Percentiles rank a stretch among this genome's conserved stretches.
phyloP scores from a whole-genome alignment of 345 rosid species.

The Laguncularia racemosa region DNA sequence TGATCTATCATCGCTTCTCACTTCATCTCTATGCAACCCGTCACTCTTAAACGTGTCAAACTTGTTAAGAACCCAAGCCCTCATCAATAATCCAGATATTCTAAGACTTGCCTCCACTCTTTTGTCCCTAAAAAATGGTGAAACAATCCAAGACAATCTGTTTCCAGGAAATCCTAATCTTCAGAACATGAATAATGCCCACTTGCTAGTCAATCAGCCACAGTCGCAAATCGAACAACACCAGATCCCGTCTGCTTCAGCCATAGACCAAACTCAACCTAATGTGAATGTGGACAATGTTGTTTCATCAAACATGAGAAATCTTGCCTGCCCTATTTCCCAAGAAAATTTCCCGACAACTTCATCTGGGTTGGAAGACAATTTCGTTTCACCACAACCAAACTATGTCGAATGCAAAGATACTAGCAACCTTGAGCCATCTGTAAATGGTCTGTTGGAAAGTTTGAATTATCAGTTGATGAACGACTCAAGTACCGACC shows the following conservation, averaged over 20 bases:
- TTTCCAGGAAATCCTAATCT: constrained; percentile 26
- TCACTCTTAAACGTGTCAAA: constrained; percentile 36
- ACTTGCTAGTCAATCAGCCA: constrained; percentile 11
- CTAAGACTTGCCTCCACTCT: constrained; percentile 34
- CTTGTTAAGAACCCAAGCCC: constrained; percentile 37
- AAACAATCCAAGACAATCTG: too few relatives aligned
- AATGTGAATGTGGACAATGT: constrained; percentile 16
- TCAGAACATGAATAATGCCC: constrained; percentile 19
- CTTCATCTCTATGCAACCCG: constrained; percentile 32
- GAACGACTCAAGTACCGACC: constrained; percentile 4
- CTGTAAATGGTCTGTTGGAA: constrained; percentile 15
- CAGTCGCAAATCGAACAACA: constrained; percentile 19
- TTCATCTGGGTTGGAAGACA: neutral
- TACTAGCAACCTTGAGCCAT: neutral
- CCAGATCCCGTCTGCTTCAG: constrained; percentile 10
- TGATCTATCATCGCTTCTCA: constrained; percentile 61
- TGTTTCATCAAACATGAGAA: constrained; percentile 10
- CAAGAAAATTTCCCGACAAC: constrained; percentile 19
- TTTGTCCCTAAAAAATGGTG: constrained; percentile 32
- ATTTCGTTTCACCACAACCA: constrained; percentile 12
- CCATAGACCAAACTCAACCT: constrained; percentile 21
- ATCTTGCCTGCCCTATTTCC: constrained; percentile 6
- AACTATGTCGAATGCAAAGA: constrained; percentile 1
- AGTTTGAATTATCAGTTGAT: constrained; percentile 21
- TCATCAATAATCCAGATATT: constrained; percentile 45